Conservation (phyloP, 805 yeast species). For the Metschnikowia aberdeeniae region DNA sequence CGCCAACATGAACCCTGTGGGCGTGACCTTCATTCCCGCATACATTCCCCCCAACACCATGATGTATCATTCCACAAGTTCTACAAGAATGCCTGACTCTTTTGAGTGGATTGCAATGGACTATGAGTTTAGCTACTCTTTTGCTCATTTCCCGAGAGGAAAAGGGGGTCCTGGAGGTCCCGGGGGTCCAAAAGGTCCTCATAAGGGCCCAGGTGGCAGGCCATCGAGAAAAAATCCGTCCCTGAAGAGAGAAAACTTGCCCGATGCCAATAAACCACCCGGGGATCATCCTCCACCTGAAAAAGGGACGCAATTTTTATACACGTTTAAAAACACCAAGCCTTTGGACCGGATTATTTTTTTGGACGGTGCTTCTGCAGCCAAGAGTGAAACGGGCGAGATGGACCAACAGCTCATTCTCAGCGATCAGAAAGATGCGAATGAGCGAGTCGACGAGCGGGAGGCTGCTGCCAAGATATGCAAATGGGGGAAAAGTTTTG, state of each 20-base stretch:
- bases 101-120: conserved; percentile 67
- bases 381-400: conserved; percentile 52
- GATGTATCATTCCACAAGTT: conserved; percentile 49
- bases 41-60: conserved; percentile 56
- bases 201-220: not conserved
- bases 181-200: not conserved
- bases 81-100: conserved; percentile 39
- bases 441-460: conserved; percentile 34
- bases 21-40: conserved; percentile 58
- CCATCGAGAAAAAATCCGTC: not conserved
- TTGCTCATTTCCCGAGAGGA: conserved; percentile 28
- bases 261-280: not conserved
- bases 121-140: conserved; percentile 54
- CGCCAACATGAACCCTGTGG: conserved; percentile 50
- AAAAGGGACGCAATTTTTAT: conserved; percentile 20
- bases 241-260: not conserved
- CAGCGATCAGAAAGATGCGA: conserved; percentile 19
- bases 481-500: conserved; percentile 50
- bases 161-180: conserved; percentile 1
- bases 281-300: not conserved
- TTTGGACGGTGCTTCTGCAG: conserved; percentile 70
- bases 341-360: conserved; percentile 49
- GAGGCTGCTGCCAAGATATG: conserved; percentile 49
- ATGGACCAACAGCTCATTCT: conserved; percentile 47
- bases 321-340: conserved; percentile 45